Conservation (phyloP, 768 basidiomycete species). For the Boletus reticuloceps region DNA sequence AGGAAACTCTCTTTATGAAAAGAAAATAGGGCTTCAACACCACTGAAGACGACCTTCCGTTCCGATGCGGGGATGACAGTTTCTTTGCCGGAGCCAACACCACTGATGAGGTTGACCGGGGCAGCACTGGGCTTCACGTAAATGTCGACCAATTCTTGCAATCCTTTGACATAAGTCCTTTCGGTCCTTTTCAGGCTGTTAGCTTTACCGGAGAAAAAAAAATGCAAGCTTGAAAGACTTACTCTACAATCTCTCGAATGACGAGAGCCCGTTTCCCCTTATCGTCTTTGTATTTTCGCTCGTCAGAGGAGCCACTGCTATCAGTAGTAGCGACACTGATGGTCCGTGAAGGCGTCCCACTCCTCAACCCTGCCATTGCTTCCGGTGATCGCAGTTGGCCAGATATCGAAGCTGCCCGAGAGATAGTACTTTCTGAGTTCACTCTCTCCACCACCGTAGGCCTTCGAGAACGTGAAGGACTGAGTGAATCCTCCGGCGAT, state of each 20-base stretch:
- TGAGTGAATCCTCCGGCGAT: slow-evolving; percentile 41
- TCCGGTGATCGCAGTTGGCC: slow-evolving; percentile 66
- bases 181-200: slow-evolving; percentile 66
- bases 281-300: slow-evolving; percentile 91
- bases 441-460: slow-evolving; percentile 61
- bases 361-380: slow-evolving; percentile 57
- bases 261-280: slow-evolving; percentile 79
- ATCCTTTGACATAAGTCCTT: slow-evolving; percentile 89
- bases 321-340: slow-evolving; percentile 72
- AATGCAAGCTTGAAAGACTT: slow-evolving; percentile 30
- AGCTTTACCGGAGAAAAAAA: slow-evolving; percentile 2
- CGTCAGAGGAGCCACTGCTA: slow-evolving; percentile 70
- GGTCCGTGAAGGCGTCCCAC: slow-evolving; percentile 60
- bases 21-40: slow-evolving; percentile 83
- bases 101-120: slow-evolving; percentile 66
- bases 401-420: slow-evolving; percentile 47
- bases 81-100: slow-evolving; percentile 73
- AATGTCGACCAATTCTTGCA: slow-evolving; percentile 91
- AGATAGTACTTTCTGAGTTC: slow-evolving; percentile 49
- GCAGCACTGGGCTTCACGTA: slow-evolving; percentile 86
- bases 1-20: slow-evolving; percentile 94
- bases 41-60: slow-evolving; percentile 88
- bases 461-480: slow-evolving; percentile 51
- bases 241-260: slow-evolving; percentile 90
- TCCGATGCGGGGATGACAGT: slow-evolving; percentile 83